Conservation (phyloP, 371 early-diverging fungal species). For the Smittium mucronatum region DNA sequence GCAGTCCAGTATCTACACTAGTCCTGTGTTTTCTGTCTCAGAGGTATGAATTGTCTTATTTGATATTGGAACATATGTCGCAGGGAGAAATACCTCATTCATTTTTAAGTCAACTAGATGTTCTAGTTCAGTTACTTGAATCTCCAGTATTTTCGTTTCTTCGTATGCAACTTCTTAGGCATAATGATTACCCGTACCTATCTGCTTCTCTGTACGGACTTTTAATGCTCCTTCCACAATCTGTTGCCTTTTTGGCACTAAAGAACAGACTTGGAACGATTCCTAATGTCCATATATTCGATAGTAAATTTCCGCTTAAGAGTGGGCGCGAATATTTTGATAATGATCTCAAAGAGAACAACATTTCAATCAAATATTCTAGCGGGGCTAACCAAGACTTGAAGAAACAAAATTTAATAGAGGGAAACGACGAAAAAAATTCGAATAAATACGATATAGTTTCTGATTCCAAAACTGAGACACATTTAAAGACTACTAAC, state of each 20-base stretch:
- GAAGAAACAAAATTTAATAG: neutral
- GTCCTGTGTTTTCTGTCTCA: neutral
- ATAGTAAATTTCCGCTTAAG: neutral
- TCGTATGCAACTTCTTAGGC: neutral
- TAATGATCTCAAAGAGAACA: neutral
- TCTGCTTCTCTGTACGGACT: neutral
- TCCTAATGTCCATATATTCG: neutral
- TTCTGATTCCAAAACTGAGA: neutral
- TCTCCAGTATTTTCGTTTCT: neutral
- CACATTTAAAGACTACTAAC: neutral
- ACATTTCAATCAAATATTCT: neutral
- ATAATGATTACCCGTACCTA: neutral
- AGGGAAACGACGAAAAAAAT: neutral
- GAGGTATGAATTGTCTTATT: neutral
- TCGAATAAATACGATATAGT: neutral
- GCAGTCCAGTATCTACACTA: neutral
- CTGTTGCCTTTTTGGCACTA: neutral
- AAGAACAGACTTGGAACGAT: neutral
- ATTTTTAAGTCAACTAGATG: neutral
- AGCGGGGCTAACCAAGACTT: neutral
- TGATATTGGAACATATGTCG: neutral
- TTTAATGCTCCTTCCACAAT: neutral
- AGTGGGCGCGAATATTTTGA: neutral
- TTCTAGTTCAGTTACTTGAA: neutral
- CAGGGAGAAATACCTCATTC: neutral